A percentile compares a stretch with the other conserved stretches of the same genome.
Evolutionary conservation across 192 early-diverging fungal species (phyloP).

Genomic region (Phycomyces blakesleeanus): DNA sequence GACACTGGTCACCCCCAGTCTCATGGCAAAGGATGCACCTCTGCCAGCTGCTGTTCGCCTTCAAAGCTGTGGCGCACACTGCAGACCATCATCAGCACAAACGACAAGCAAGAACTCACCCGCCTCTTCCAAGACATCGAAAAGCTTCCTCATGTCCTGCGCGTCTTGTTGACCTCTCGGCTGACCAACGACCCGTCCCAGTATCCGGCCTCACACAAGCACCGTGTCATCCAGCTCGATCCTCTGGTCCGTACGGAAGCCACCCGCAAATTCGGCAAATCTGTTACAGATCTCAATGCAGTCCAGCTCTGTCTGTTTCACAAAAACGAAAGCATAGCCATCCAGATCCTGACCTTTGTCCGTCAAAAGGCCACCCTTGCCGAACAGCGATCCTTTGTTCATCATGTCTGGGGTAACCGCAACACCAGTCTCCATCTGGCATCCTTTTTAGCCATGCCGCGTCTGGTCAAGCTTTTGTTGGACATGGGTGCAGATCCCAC

Average conservation of each 20-base stretch:
- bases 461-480: conserved; percentile 16
- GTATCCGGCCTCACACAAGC: conserved; percentile 22
- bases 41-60: conserved; percentile 11
- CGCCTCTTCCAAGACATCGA: conserved; percentile 8
- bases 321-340: conserved; percentile 8
- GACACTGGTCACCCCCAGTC: neutral
- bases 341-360: conserved; percentile 7
- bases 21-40: conserved; percentile 10
- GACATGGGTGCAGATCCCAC: conserved; percentile 11
- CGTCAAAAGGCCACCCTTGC: neutral
- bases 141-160: conserved; percentile 15
- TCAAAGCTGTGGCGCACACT: conserved; percentile 18
- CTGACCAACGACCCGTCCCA: conserved; percentile 16
- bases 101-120: conserved; percentile 1
- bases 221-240: conserved; percentile 9
- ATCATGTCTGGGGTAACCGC: conserved; percentile 27
- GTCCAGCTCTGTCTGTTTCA: conserved; percentile 23
- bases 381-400: conserved; percentile 16
- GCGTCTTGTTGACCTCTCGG: conserved; percentile 12
- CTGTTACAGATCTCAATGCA: conserved; percentile 23
- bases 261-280: conserved; percentile 15
- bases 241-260: neutral
- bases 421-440: conserved; percentile 25
- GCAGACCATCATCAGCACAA: conserved; percentile 17
- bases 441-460: conserved; percentile 7